Percentiles rank a stretch among this genome's conserved stretches.
Evolutionary conservation across 192 early-diverging fungal genomes (phyloP).

Genomic region (Bifiguratus adelaidae): DNA sequence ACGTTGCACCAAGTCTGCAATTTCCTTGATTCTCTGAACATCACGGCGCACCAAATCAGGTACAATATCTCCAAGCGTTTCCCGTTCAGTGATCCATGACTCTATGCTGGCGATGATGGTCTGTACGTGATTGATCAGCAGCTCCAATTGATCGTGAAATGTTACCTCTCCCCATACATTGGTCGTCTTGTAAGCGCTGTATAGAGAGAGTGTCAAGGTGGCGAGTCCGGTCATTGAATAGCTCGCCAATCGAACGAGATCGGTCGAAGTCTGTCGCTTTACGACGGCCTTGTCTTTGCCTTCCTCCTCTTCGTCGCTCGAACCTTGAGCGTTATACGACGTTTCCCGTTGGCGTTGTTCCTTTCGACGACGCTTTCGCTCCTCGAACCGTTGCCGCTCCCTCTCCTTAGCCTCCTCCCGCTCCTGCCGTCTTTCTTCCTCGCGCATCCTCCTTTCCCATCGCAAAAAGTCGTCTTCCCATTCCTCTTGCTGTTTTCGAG

Average conservation of each 20-base stretch:
- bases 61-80: constrained; percentile 16
- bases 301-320: constrained; percentile 4
- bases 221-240: constrained; percentile 22
- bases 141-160: constrained; percentile 36
- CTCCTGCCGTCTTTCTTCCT: constrained; percentile 1
- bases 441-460: constrained; percentile 8
- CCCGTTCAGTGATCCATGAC: constrained; percentile 35
- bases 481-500: neutral
- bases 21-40: constrained; percentile 18
- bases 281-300: neutral
- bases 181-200: constrained; percentile 31
- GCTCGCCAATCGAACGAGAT: no score
- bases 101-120: constrained; percentile 25
- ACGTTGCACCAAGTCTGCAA: constrained; percentile 22
- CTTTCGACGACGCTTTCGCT: neutral
- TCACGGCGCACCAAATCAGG: constrained; percentile 25
- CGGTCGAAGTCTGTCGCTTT: neutral
- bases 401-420: constrained; percentile 2
- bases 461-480: neutral
- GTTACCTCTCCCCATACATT: constrained; percentile 23
- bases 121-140: constrained; percentile 25
- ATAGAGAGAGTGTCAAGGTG: constrained; percentile 27
- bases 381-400: constrained; percentile 3
- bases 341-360: neutral
- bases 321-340: no score